Evolutionary conservation across 1,139 yeast species (phyloP).

Genomic region (Debaryomyces sp.): DNA sequence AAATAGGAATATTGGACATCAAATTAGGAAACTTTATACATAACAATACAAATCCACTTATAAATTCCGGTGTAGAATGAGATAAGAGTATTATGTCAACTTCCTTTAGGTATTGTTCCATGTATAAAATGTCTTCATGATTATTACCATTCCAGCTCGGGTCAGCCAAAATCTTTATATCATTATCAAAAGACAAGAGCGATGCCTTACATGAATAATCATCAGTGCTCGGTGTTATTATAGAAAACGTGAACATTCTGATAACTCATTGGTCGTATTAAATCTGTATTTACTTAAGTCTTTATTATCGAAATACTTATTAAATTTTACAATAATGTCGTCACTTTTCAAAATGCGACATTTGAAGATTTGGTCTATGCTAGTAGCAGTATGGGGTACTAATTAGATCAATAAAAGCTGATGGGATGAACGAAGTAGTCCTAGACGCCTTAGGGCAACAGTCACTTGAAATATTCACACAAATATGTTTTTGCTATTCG

Average conservation of each 20-base stretch:
- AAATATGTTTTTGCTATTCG: background rate
- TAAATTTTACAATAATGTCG: slow-evolving; percentile 1
- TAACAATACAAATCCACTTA: slow-evolving; percentile 79
- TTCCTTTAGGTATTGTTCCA: slow-evolving; percentile 48
- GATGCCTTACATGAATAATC: slow-evolving; percentile 44
- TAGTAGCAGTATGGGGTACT: background rate
- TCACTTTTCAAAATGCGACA: slow-evolving; percentile 4
- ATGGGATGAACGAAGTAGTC: background rate
- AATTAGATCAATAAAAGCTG: background rate
- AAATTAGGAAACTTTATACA: slow-evolving; percentile 61
- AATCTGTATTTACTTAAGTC: background rate
- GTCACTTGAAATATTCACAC: background rate
- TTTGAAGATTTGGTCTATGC: background rate
- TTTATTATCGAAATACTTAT: background rate
- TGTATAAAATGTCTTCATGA: slow-evolving; percentile 41
- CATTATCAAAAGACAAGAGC: slow-evolving; percentile 46
- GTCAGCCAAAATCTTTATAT: slow-evolving; percentile 61
- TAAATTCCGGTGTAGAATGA: slow-evolving; percentile 79
- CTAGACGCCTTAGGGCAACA: background rate
- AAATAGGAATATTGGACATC: slow-evolving; percentile 71
- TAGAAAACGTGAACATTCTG: slow-evolving; percentile 44
- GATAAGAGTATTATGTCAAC: slow-evolving; percentile 76
- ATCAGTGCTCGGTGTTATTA: slow-evolving; percentile 36
- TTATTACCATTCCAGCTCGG: slow-evolving; percentile 70
- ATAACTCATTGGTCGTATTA: background rate